Evolutionary conservation across 2,329 filamentous ascomycete genomes (phyloP).

Genomic region (Penicillium sp.): DNA sequence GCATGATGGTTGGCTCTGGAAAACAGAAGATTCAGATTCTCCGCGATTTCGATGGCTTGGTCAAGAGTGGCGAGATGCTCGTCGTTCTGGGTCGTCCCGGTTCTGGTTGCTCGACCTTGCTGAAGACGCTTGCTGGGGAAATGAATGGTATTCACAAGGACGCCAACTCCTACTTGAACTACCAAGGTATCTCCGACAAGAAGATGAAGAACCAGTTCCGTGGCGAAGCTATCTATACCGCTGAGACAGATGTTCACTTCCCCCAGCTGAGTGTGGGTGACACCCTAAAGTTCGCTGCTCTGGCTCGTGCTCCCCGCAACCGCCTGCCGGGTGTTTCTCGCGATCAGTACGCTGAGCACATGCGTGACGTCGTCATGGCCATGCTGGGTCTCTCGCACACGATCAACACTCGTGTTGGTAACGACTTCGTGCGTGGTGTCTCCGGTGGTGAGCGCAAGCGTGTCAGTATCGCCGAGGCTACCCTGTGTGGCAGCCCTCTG

Average conservation of each 20-base stretch:
- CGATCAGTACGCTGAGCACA: conserved; percentile 41
- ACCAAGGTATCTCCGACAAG: conserved; percentile 53
- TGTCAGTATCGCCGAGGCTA: conserved; percentile 56
- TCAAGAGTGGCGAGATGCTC: conserved; percentile 56
- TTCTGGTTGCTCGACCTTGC: conserved; percentile 68
- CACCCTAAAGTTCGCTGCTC: conserved; percentile 71
- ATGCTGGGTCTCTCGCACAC: conserved; percentile 51
- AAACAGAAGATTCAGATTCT: conserved; percentile 57
- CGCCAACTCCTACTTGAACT: conserved; percentile 69
- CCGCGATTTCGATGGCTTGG: conserved; percentile 59
- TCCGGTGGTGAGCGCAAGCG: conserved; percentile 59
- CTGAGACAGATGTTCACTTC: conserved; percentile 80
- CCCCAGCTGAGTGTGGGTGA: conserved; percentile 72
- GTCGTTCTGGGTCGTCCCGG: conserved; percentile 53
- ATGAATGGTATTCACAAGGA: conserved; percentile 75
- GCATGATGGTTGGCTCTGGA: conserved; percentile 32
- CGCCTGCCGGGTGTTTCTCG: conserved; percentile 40
- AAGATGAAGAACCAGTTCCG: conserved; percentile 73
- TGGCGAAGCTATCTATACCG: conserved; percentile 82
- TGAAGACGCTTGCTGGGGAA: conserved; percentile 81
- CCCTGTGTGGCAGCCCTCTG: conserved; percentile 45
- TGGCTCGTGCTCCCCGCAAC: conserved; percentile 53
- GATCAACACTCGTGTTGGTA: conserved; percentile 44
- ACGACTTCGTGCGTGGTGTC: conserved; percentile 60
- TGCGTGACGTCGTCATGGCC: conserved; percentile 46